Evolutionary conservation across 2,329 filamentous ascomycete species (phyloP), one percentile per base, ranked within the genome.

Genomic region (Epichloe elymi): DNA sequence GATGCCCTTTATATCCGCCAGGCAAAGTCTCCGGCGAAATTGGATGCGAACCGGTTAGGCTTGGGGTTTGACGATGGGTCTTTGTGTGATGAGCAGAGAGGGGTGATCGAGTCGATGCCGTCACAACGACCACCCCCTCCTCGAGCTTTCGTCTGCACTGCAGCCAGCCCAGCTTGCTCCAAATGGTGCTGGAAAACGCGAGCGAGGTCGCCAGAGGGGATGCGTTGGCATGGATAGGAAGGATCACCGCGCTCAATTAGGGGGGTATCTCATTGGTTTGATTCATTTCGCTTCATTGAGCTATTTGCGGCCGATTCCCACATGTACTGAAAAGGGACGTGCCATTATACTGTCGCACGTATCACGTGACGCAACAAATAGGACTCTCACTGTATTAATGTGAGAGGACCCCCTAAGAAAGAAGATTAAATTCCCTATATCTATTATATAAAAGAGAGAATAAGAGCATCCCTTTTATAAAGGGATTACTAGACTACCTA

Each of bases 101-200:
- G 26, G 26, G 26, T 11, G 26, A 11, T 30, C 26, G 26, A 30
- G 26, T 30, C 26, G 26, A 43, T 46, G 30, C 41, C 41, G 20
- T 26, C 6, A 14, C 20, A 26, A 42, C 23, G 14, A 44, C 42
- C 36, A 38, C 12, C 41, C 41, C 41, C 23, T 43, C 23, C 15
- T 15, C 41, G 15, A 19, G 20, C 19, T 57, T 33, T 61, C 57
- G 47, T 65, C 64, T 14, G 57, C 56, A 30, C 41, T 43, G 39
- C 39, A 20, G 17, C 39, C 17, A 17, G 17, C 39, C 10, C 44
- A 67, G 45, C 7, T 59, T 64, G 41, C 63, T 19, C 20, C 41
- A 30, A 26, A 43, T 14, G 12, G 17, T 26, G 20, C 41, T 14
- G 20, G 3, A 7, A 43, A 15, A 19, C 5, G 6, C 17, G 17